Conservation (phyloP, 371 early-diverging fungal genomes). For the Entomophthora muscae region DNA sequence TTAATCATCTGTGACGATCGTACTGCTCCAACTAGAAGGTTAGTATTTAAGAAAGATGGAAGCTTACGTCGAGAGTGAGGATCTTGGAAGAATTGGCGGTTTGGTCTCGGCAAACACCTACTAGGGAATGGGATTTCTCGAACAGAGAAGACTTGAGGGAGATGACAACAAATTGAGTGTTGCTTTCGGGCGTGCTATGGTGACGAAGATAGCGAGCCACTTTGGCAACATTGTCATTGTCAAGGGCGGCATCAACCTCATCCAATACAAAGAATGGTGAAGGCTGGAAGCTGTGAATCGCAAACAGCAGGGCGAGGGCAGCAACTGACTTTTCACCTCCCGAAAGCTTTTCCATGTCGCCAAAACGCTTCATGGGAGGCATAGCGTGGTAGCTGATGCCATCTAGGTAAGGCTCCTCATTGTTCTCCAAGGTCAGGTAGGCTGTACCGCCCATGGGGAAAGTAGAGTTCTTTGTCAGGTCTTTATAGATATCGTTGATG, state of each 20-base stretch:
- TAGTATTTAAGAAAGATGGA: neutral
- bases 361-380: constrained; percentile 98
- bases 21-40: constrained; percentile 1
- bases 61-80: constrained; percentile 53
- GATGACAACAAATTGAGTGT: constrained; percentile 95
- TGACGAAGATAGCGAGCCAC: constrained; percentile 78
- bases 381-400: constrained; percentile 97
- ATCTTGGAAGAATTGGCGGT: constrained; percentile 61
- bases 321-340: constrained; percentile 99
- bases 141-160: constrained; percentile 92
- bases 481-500: constrained; percentile 91
- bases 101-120: constrained; percentile 94
- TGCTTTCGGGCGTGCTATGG: constrained; percentile 26
- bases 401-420: constrained; percentile 87
- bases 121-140: constrained; percentile 84
- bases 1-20: neutral
- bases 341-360: constrained; percentile 96
- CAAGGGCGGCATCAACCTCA: constrained; percentile 99
- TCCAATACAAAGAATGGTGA: constrained; percentile 99
- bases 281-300: constrained; percentile 73
- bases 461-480: constrained; percentile 59
- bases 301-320: constrained; percentile 91
- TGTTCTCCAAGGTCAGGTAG: constrained; percentile 82
- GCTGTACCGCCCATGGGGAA: constrained; percentile 91
- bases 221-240: constrained; percentile 89